A percentile compares a stretch with the other conserved stretches of the same genome.
Conservation (phyloP, 2,329 filamentous ascomycete species). For the Penicillium sp. region DNA sequence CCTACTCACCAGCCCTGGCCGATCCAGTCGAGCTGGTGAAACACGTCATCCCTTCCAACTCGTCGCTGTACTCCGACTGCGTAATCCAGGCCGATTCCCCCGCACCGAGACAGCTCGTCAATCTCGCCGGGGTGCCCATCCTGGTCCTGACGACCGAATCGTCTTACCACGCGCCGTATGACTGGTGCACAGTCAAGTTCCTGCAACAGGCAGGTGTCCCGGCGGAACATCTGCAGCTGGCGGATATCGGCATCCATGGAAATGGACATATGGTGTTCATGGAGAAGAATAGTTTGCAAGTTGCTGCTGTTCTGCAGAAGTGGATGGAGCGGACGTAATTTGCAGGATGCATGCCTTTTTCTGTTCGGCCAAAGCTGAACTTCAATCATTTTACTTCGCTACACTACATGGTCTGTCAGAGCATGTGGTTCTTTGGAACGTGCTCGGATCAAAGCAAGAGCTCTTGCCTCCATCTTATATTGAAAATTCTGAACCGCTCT, state of each 20-base stretch:
- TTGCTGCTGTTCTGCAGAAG: conserved; percentile 24
- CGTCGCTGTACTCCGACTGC: conserved; percentile 27
- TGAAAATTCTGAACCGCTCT: neutral
- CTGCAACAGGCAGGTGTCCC: conserved; percentile 45
- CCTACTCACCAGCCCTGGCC: conserved; percentile 39
- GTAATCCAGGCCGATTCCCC: conserved; percentile 30
- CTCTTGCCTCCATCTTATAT: neutral
- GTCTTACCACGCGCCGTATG: conserved; percentile 45
- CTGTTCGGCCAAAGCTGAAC: neutral
- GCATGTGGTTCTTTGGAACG: neutral
- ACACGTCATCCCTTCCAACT: conserved; percentile 9
- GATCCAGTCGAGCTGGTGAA: conserved; percentile 33
- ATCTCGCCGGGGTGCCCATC: conserved; percentile 43
- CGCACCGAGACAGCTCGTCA: conserved; percentile 39
- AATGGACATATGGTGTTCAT: conserved; percentile 51
- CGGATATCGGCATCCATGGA: conserved; percentile 38
- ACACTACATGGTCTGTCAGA: neutral
- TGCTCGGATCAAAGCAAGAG: neutral
- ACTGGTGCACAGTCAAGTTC: conserved; percentile 47
- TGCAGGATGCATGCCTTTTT: neutral
- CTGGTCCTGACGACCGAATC: conserved; percentile 46
- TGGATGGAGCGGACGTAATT: conserved; percentile 30
- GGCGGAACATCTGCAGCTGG: conserved; percentile 40
- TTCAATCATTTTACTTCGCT: neutral
- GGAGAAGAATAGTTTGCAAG: conserved; percentile 43